Evolutionary conservation across 1,284 basidiomycete species (phyloP), one percentile per base, ranked within the genome.

Genomic region (Sporisorium sorghi): DNA sequence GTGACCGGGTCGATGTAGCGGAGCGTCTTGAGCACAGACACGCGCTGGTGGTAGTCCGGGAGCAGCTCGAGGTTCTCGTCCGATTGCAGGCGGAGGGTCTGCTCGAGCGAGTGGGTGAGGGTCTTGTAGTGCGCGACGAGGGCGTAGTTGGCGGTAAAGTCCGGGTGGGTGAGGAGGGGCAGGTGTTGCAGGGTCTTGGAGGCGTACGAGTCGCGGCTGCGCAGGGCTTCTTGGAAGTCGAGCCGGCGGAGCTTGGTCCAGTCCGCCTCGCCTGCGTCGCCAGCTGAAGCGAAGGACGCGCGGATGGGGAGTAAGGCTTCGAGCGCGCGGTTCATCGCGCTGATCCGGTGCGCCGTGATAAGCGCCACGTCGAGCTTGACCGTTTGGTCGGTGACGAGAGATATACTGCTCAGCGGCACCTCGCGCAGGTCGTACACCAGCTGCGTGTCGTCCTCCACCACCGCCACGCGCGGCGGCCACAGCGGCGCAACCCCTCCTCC

Each of bases 51-150:
- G 85, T 98, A 99, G 84, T 99, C 97, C 1, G 97, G 97, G 46
- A 99, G 89, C 43, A 99, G 88, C 82, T 97, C 97, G 66, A 99
- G 87, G 82, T 99, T 99, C 84, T 99, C 93, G 82, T 98, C 95
- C 1, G 76, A 77, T 30, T 76, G 62, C n/a, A 75, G 47, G 15
- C 60, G 62, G 17, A 75, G 57, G 1, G 74, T 48, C 2, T 44
- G 44, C 30, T 89, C 89, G 64, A 99, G 91, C 71, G 91, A 91
- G 24, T 87, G 87, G 69, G 89, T 88, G 40, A 98, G 86, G 10
- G 89, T 82, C 82, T 92, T 93, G 80, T 91, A 90, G 64, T 88
- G 88, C 76, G 97, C 93, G 39, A 93, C 83, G 28, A 88, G 86
- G 17, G 86, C 84, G 83, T 95, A 97, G 93, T 91, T 90, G 6